Percentiles rank a stretch among this genome's conserved stretches.
Conservation (phyloP, 1,284 basidiomycete genomes). For the Sanghuangporus sanghuang region DNA sequence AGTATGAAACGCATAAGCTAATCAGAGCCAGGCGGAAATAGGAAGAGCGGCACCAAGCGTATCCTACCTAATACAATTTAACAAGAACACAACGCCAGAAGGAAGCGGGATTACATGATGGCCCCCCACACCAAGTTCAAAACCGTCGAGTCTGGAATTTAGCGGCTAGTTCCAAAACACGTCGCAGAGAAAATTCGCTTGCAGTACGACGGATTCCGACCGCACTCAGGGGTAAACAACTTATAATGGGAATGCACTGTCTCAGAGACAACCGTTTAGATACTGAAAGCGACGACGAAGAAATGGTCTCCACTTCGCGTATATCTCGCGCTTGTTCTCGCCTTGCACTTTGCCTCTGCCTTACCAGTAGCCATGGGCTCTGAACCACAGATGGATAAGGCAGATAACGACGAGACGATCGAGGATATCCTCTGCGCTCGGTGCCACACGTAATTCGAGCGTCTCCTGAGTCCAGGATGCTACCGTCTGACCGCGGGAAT, state of each 20-base stretch:
- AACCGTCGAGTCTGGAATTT: not conserved
- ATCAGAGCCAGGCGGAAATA: not conserved
- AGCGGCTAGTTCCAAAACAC: slow-evolving; percentile 3
- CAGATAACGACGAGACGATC: slow-evolving; percentile 54
- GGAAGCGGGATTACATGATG: slow-evolving; percentile 10
- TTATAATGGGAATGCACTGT: not conserved
- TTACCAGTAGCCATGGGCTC: slow-evolving; percentile 38
- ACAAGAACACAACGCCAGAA: not conserved
- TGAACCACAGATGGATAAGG: slow-evolving; percentile 50
- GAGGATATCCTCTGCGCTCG: slow-evolving; percentile 36
- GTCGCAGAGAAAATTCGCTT: not conserved
- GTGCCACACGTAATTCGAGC: slow-evolving; percentile 35
- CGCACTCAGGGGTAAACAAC: not conserved
- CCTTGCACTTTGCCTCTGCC: not conserved
- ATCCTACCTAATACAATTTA: not conserved
- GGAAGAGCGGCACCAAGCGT: not conserved
- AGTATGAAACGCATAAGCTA: not conserved
- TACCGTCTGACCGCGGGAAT: slow-evolving; percentile 41
- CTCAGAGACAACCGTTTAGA: not conserved
- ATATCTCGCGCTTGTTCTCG: not conserved
- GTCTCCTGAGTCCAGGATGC: slow-evolving; percentile 43
- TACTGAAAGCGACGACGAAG: not conserved
- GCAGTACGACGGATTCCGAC: not conserved
- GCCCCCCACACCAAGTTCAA: not conserved
- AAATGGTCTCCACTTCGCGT: not conserved